Conservation (phyloP, 208 protist genomes). For the Trypanosoma lewisi region DNA sequence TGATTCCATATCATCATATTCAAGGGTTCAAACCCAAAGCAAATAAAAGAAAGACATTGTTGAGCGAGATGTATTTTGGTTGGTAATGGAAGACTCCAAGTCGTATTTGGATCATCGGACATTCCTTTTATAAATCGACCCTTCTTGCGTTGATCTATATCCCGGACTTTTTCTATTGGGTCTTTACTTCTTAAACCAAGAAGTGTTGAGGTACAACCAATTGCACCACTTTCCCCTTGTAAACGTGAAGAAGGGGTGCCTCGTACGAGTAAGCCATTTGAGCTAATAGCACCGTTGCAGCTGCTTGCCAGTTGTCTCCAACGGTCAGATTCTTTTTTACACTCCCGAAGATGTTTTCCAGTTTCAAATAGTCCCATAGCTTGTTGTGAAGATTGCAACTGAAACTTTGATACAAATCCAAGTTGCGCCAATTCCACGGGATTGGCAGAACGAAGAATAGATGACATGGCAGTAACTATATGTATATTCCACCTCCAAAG, state of each 20-base stretch:
- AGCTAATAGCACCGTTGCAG: constrained; percentile 73
- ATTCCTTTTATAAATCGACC: constrained; percentile 80
- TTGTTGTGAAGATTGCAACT: constrained; percentile 30
- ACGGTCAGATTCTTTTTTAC: constrained; percentile 62
- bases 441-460: constrained; percentile 52
- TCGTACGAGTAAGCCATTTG: constrained; percentile 77
- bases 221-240: constrained; percentile 30
- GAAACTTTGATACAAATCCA: constrained; percentile 36
- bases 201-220: constrained; percentile 71
- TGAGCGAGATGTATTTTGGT: constrained; percentile 81
- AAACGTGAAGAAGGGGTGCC: constrained; percentile 20
- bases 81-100: constrained; percentile 68
- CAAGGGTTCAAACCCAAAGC: constrained; percentile 81
- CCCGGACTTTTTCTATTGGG: constrained; percentile 65
- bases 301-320: constrained; percentile 73
- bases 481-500: constrained; percentile 85
- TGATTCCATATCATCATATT: constrained; percentile 57
- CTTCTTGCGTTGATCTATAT: constrained; percentile 76
- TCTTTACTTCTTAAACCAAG: constrained; percentile 65
- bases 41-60: constrained; percentile 76
- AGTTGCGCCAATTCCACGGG: constrained; percentile 62
- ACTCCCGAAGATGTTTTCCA: constrained; percentile 56
- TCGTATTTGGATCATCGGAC: constrained; percentile 44
- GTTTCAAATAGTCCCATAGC: constrained; percentile 38
- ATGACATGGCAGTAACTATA: constrained; percentile 50